Evolutionary conservation across 331 rosid species (phyloP), one percentile per base, ranked within the genome.

Genomic region (Saraca asoca): DNA sequence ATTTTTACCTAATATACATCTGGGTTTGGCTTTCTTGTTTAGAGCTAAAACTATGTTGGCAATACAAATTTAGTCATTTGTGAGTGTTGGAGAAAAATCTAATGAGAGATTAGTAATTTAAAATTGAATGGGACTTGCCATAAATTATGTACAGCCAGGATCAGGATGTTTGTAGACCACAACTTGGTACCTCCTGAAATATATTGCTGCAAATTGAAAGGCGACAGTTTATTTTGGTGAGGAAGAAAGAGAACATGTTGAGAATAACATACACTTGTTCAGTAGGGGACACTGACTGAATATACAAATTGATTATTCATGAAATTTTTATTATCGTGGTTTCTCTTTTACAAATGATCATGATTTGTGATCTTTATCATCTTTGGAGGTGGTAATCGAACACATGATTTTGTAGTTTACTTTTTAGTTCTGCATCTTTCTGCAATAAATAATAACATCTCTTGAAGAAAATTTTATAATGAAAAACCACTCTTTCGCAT

Each of bases 11-110:
- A 12, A n/a, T 12, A 20, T 49, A 43, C 31, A 42, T 14, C 12
- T 48, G 19, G 49, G 58, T 49, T 64, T 6, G 39, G n/a, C 15
- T 64, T 19, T 51, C 3, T 18, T 34, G 17, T 33, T 38, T 16
- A 19, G 52, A 37, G n/a, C 19, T 19, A 9, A 2, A 18, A 33
- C 52, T 58, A 31, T 34, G 51, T 54, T 55, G 41, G 70, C 5
- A 65, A 11, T 44, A 35, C 9, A 45, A 34, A 3, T 31, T 43
- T 19, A 11, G 58, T 51, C 14, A 4, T 19, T 34, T 59, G 5
- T 62, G 41, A 46, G 33, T 15, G 39, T 35, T 63, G 52, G 39
- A 18, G 37, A 14, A 15, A 68, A 61, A 35, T 70, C 4, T 45
- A 5, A 49, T 19, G 7, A 14, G 17, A 12, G 12, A 60, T 9